These are phyloP conservation scores for Babesia gibsoni DNA, from an alignment of 169 alveolate species.

Conservation along the genomic window DNA sequence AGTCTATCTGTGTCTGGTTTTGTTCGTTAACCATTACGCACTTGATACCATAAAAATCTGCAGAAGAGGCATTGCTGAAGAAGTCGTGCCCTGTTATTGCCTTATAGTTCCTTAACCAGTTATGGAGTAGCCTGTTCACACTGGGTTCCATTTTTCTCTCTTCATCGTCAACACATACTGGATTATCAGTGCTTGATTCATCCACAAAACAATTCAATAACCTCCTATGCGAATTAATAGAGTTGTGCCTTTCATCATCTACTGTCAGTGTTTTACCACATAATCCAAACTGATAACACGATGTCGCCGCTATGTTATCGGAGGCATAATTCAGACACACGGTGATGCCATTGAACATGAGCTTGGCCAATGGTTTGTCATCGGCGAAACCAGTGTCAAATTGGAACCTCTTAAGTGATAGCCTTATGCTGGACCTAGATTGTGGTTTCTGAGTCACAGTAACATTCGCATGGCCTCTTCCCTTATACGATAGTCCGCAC, in stretches of 20 bases:
- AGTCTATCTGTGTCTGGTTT: conserved; percentile 40
- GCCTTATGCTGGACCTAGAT: conserved; percentile 1
- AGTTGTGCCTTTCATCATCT: conserved; percentile 38
- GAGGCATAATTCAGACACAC: conserved; percentile 59
- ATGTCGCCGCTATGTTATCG: conserved; percentile 23
- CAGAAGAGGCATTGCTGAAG: conserved; percentile 21
- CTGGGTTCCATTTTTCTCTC: conserved; percentile 7
- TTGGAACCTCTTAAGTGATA: conserved; percentile 33
- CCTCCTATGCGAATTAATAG: conserved; percentile 37
- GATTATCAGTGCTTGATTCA: neutral
- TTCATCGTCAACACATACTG: neutral
- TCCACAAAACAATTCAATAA: conserved; percentile 38
- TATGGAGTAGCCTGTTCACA: conserved; percentile 39
- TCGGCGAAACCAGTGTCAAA: conserved; percentile 19
- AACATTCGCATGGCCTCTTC: neutral
- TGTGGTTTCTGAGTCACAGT: conserved; percentile 23
- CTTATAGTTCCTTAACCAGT: conserved; percentile 42
- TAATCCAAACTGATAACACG: conserved; percentile 62
- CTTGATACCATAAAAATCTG: conserved; percentile 46
- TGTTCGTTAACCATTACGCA: conserved; percentile 50
- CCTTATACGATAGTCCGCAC: conserved; percentile 38
- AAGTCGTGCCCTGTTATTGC: conserved; percentile 59
- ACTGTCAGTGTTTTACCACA: conserved; percentile 52
- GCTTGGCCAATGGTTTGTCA: conserved; percentile 36
- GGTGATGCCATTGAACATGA: conserved; percentile 34